These are phyloP conservation scores for Candida fluviatilis DNA, from an alignment of 805 yeast genomes.

Conservation along the genomic window DNA sequence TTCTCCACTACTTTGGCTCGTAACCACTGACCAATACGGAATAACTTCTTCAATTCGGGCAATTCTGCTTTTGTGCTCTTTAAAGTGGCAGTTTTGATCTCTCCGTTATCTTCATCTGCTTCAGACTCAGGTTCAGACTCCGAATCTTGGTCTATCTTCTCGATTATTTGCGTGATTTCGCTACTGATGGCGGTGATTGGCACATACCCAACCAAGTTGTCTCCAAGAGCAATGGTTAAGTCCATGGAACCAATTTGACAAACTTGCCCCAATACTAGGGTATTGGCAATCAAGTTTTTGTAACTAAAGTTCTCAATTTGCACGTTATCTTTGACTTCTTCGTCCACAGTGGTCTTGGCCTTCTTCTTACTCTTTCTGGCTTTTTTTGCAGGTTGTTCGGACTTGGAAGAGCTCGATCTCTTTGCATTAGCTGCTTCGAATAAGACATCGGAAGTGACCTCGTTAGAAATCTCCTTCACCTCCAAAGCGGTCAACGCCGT, in stretches of 20 bases:
- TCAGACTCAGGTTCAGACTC: conserved; percentile 37
- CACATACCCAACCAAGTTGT: conserved; percentile 73
- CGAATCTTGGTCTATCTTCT: conserved; percentile 46
- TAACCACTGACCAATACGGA: conserved; percentile 79
- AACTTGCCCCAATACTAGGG: conserved; percentile 75
- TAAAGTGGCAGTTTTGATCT: conserved; percentile 13
- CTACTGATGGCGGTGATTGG: conserved; percentile 71
- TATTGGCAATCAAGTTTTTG: conserved; percentile 65
- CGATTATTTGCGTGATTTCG: conserved; percentile 54
- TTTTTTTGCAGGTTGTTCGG: conserved; percentile 21
- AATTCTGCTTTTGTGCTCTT: conserved; percentile 32
- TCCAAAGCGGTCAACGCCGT: conserved; percentile 84
- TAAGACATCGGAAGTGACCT: conserved; percentile 84
- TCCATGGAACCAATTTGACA: conserved; percentile 57
- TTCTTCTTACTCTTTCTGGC: conserved; percentile 20
- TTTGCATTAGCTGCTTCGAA: conserved; percentile 52
- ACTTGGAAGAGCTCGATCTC: conserved; percentile 22
- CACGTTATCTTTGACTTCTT: conserved; percentile 30
- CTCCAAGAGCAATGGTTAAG: conserved; percentile 69
- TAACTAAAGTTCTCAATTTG: conserved; percentile 60
- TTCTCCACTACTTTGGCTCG: conserved; percentile 71
- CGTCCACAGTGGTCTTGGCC: conserved; percentile 12
- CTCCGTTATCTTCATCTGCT: conserved; percentile 27
- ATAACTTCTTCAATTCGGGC: conserved; percentile 53
- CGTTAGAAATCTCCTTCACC: conserved; percentile 86